A percentile compares a stretch with the other conserved stretches of the same genome.
Conservation (phyloP, 148 eudicot genomes). For the Persicaria tinctoria region DNA sequence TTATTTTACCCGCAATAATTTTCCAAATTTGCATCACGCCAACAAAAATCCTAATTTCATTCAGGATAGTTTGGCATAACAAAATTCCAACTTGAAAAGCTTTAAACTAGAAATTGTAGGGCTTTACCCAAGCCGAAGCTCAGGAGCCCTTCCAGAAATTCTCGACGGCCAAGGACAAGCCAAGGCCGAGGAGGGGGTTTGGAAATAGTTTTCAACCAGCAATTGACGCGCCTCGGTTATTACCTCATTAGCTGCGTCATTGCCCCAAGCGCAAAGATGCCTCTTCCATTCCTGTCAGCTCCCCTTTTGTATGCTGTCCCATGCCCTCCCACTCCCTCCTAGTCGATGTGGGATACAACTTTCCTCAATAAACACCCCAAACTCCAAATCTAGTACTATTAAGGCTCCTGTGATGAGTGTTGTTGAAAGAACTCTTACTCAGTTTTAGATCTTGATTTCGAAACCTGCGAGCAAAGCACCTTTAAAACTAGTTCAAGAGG, state of each 20-base stretch:
- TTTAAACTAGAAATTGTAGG: background rate
- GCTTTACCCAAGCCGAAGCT: constrained; percentile 7
- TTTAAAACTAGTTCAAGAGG: no score
- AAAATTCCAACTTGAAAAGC: background rate
- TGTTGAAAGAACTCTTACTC: no score
- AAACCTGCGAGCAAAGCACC: no score
- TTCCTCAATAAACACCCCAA: no score
- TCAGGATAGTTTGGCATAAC: no score
- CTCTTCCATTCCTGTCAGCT: background rate
- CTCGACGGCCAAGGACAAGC: background rate
- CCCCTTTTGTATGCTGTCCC: background rate
- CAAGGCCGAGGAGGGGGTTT: constrained; percentile 12
- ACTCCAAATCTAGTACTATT: no score
- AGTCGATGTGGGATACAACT: constrained; percentile 1
- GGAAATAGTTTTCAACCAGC: constrained; percentile 16
- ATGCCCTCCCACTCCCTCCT: background rate
- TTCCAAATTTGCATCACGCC: no score
- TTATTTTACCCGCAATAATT: no score
- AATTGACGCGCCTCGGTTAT: constrained; percentile 9
- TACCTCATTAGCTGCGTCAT: constrained; percentile 14
- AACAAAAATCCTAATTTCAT: no score
- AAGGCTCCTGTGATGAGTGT: no score
- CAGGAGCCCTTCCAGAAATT: constrained; percentile 13
- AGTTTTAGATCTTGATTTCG: no score
- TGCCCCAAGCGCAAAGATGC: constrained; percentile 13